Evolutionary conservation across 352 stramenopile species (phyloP).

Genomic region (Phytophthora pini): DNA sequence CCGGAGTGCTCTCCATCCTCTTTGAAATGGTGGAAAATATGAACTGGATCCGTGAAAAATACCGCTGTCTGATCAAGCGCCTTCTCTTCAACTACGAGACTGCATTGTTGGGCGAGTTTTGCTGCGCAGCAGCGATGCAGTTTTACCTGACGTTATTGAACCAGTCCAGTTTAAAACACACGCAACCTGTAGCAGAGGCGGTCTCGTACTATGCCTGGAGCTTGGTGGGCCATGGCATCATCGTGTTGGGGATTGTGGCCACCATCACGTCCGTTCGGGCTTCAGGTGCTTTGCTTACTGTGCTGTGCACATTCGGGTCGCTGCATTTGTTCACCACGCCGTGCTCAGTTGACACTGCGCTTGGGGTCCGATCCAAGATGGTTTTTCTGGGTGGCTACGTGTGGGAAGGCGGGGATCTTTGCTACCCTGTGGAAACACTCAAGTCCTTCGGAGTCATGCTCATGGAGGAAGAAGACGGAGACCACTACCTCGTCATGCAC

Average conservation of each 20-base stretch:
- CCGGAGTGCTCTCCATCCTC: conserved; percentile 22
- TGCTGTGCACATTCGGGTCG: conserved; percentile 12
- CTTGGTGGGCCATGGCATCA: conserved; percentile 15
- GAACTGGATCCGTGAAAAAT: conserved; percentile 4
- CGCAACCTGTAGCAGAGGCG: conserved; percentile 7
- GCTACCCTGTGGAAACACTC: conserved; percentile 3
- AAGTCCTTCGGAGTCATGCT: conserved; percentile 16
- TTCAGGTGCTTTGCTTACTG: conserved; percentile 5
- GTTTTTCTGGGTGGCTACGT: conserved; percentile 10
- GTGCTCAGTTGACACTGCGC: conserved; percentile 16
- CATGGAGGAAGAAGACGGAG: conserved; percentile 8
- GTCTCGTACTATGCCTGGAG: conserved; percentile 29
- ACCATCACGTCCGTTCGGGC: conserved; percentile 19
- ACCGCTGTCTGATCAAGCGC: conserved; percentile 5
- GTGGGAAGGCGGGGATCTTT: conserved; percentile 2
- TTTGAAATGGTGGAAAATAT: conserved; percentile 30
- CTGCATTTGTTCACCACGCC: conserved; percentile 4
- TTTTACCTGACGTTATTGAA: conserved; percentile 28
- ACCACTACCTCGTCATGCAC: background rate
- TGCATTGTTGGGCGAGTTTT: conserved; percentile 21
- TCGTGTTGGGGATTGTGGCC: conserved; percentile 22
- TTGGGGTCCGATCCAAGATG: conserved; percentile 13
- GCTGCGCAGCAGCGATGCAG: conserved; percentile 16
- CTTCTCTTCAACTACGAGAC: conserved; percentile 35
- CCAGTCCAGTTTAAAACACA: conserved; percentile 16